These are phyloP conservation scores for Suillus cothurnatus DNA, from an alignment of 768 basidiomycete species.

Conservation along the genomic window DNA sequence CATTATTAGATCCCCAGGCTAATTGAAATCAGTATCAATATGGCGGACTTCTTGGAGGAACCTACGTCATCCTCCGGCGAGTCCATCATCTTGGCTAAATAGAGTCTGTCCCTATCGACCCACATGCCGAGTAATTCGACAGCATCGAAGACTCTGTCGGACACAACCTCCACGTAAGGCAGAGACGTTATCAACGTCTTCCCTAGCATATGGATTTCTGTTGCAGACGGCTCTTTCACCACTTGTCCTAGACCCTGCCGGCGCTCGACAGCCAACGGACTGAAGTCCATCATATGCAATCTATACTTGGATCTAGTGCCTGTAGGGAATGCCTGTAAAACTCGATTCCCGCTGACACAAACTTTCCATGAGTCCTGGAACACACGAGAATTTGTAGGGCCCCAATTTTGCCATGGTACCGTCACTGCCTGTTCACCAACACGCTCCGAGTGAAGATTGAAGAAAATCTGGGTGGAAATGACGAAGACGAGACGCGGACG, in stretches of 20 bases:
- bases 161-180: conserved; percentile 4
- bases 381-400: conserved; percentile 6
- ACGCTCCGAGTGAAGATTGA: not conserved
- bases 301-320: not conserved
- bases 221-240: not conserved
- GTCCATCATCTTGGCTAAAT: not conserved
- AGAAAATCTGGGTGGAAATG: not conserved
- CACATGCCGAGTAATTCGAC: not conserved
- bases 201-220: not conserved
- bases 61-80: not conserved
- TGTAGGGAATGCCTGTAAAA: not conserved
- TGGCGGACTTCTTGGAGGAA: not conserved
- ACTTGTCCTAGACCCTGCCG: conserved; percentile 1
- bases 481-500: not conserved
- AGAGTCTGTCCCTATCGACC: not conserved
- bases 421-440: not conserved
- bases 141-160: not conserved
- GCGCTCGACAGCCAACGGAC: not conserved
- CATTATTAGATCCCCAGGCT: not conserved
- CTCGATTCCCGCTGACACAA: not conserved
- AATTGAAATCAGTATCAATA: not conserved
- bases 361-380: not conserved
- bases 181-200: conserved; percentile 1
- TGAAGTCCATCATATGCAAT: not conserved
- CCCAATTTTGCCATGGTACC: conserved; percentile 10